Evolutionary conservation across 768 basidiomycete genomes (phyloP).

Genomic region (Kockovaella imperatae): DNA sequence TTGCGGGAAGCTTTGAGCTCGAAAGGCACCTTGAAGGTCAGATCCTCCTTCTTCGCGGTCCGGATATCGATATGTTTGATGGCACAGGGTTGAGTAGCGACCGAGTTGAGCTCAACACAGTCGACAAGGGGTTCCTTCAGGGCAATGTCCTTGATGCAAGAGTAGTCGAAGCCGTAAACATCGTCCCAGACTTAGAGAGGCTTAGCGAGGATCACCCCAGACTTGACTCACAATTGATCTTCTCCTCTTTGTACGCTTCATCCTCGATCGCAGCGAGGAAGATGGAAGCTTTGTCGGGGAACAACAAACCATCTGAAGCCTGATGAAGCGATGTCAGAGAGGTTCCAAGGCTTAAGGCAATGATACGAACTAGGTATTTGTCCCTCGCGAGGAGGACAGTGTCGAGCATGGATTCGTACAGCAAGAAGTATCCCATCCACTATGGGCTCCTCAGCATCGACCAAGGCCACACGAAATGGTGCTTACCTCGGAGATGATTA

Average conservation of each 20-base stretch:
- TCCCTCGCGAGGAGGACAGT: slow-evolving; percentile 94
- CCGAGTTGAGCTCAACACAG: slow-evolving; percentile 93
- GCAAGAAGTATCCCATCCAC: slow-evolving; percentile 99
- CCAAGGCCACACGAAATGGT: background rate
- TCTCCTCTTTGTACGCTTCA: slow-evolving; percentile 98
- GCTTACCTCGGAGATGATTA: slow-evolving; percentile 82
- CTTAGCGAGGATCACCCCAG: background rate
- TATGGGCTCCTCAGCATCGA: slow-evolving; percentile 3
- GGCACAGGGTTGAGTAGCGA: slow-evolving; percentile 83
- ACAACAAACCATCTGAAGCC: slow-evolving; percentile 75
- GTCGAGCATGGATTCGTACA: slow-evolving; percentile 99
- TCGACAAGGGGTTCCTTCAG: slow-evolving; percentile 93
- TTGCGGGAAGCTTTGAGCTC: slow-evolving; percentile 71
- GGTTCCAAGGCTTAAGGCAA: background rate
- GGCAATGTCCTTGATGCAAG: slow-evolving; percentile 98
- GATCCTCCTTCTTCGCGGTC: slow-evolving; percentile 90
- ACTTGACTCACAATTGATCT: slow-evolving; percentile 81
- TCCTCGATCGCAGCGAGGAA: slow-evolving; percentile 97
- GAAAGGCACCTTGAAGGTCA: slow-evolving; percentile 76
- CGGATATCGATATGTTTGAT: slow-evolving; percentile 88
- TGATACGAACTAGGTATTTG: slow-evolving; percentile 68
- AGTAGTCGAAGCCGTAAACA: slow-evolving; percentile 98
- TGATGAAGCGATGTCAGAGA: slow-evolving; percentile 3
- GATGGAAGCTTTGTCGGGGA: slow-evolving; percentile 88
- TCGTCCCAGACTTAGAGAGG: slow-evolving; percentile 83